Percentiles rank a stretch among this genome's conserved stretches.
These are phyloP conservation scores for Tetrapisispora arboricola DNA, from an alignment of 805 yeast genomes.

Conservation along the genomic window DNA sequence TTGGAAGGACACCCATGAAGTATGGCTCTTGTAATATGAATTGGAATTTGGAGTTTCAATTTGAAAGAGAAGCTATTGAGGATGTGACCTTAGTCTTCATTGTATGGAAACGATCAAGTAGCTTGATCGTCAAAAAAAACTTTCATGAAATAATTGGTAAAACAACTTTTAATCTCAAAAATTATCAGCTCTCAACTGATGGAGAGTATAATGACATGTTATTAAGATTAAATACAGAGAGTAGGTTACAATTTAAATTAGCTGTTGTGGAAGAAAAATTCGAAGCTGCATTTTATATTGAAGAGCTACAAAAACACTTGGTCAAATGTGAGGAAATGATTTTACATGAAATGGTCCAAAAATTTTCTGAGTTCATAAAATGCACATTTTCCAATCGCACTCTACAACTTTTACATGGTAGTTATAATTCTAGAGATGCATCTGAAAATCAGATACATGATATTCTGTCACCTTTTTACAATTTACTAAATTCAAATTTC, in stretches of 20 bases:
- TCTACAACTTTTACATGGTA: conserved; percentile 46
- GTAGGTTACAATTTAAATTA: conserved; percentile 53
- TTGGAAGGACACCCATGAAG: conserved; percentile 69
- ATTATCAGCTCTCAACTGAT: conserved; percentile 51
- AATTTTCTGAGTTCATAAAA: conserved; percentile 55
- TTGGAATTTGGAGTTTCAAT: conserved; percentile 84
- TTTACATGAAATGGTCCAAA: conserved; percentile 59
- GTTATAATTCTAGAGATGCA: conserved; percentile 35
- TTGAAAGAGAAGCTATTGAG: conserved; percentile 31
- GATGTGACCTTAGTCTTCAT: conserved; percentile 44
- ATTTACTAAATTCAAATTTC: conserved; percentile 60
- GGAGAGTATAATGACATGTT: conserved; percentile 54
- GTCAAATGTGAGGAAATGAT: conserved; percentile 56
- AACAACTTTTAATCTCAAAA: conserved; percentile 49
- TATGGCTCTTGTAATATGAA: conserved; percentile 49
- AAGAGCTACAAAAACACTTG: conserved; percentile 60
- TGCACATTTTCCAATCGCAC: conserved; percentile 48
- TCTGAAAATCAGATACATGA: conserved; percentile 43
- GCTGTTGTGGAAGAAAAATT: conserved; percentile 70
- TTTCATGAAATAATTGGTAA: conserved; percentile 60
- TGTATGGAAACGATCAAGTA: conserved; percentile 56
- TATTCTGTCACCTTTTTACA: conserved; percentile 63
- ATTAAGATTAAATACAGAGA: conserved; percentile 56
- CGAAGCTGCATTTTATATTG: conserved; percentile 75
- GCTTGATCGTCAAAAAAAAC: conserved; percentile 26